A percentile compares a stretch with the other conserved stretches of the same genome.
Conservation (phyloP, 2,329 filamentous ascomycete genomes). For the Dichotomopilus funicola region DNA sequence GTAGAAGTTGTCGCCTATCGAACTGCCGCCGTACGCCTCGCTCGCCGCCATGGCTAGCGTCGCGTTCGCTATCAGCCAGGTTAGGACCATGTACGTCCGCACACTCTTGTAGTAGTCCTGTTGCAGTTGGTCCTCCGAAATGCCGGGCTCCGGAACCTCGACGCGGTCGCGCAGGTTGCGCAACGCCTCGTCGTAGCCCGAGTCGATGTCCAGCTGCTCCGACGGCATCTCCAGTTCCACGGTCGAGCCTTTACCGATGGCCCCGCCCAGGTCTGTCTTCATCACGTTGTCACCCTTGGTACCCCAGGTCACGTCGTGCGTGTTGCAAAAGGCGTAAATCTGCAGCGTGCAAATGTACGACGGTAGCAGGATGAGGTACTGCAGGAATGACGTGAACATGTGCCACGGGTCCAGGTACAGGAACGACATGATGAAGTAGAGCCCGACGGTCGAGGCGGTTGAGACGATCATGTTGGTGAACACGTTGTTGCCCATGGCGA, state of each 20-base stretch:
- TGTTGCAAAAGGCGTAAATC: slow-evolving; percentile 98
- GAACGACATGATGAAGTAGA: slow-evolving; percentile 96
- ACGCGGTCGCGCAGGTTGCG: slow-evolving; percentile 91
- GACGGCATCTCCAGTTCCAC: slow-evolving; percentile 97
- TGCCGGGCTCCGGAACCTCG: slow-evolving; percentile 59
- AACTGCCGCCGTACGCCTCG: slow-evolving; percentile 69
- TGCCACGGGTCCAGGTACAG: slow-evolving; percentile 98
- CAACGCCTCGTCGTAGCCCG: slow-evolving; percentile 91
- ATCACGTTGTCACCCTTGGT: slow-evolving; percentile 98
- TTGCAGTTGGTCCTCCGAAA: slow-evolving; percentile 76
- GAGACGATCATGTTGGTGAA: slow-evolving; percentile 95
- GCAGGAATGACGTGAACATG: slow-evolving; percentile 85
- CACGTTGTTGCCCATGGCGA: slow-evolving; percentile 67
- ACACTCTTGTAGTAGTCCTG: slow-evolving; percentile 99
- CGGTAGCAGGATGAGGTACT: slow-evolving; percentile 90
- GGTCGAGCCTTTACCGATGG: slow-evolving; percentile 66
- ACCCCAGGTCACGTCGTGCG: slow-evolving; percentile 97
- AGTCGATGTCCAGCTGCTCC: slow-evolving; percentile 97
- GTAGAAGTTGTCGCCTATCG: slow-evolving; percentile 79
- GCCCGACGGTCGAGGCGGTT: slow-evolving; percentile 77
- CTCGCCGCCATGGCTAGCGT: slow-evolving; percentile 88
- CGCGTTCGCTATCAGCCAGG: slow-evolving; percentile 89
- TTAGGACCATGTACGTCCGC: slow-evolving; percentile 93
- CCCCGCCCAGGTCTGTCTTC: slow-evolving; percentile 84
- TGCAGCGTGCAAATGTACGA: slow-evolving; percentile 95